Evolutionary conservation across 2,329 filamentous ascomycete genomes (phyloP).

Genomic region (Apiospora malaysiana): DNA sequence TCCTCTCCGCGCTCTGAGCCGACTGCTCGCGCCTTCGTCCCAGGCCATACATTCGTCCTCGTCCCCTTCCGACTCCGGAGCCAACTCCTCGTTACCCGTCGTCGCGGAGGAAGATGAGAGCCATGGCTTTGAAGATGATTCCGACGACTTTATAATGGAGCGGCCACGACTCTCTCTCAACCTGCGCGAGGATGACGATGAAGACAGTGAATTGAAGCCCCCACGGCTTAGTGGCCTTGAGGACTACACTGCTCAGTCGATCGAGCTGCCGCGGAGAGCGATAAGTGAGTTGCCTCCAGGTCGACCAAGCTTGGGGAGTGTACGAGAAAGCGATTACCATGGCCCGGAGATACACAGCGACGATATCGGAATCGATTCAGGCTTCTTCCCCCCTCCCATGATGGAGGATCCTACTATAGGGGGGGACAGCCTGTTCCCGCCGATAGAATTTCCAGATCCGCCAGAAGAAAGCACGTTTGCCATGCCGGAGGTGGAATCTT

Average conservation of each 20-base stretch:
- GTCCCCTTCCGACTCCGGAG: conserved; percentile 37
- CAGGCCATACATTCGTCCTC: conserved; percentile 54
- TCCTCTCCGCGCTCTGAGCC: conserved; percentile 55
- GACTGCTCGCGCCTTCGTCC: conserved; percentile 57
- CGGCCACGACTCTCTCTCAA: conserved; percentile 62
- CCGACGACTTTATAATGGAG: conserved; percentile 50
- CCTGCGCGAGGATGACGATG: conserved; percentile 55
- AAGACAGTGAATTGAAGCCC: conserved; percentile 54
- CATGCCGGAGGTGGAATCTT: conserved; percentile 55
- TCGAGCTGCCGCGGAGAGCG: conserved; percentile 64
- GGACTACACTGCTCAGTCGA: conserved; percentile 62
- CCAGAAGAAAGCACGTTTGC: conserved; percentile 52
- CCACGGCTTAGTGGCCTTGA: conserved; percentile 62
- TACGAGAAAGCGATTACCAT: conserved; percentile 58
- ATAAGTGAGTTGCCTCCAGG: conserved; percentile 55
- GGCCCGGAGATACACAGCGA: conserved; percentile 45
- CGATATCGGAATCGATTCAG: conserved; percentile 52
- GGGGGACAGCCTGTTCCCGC: conserved; percentile 41
- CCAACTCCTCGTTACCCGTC: conserved; percentile 35
- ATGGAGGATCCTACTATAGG: conserved; percentile 50
- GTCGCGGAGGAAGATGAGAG: conserved; percentile 45
- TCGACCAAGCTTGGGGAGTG: conserved; percentile 54
- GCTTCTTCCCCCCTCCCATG: conserved; percentile 57
- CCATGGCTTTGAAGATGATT: conserved; percentile 55
- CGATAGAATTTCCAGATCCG: conserved; percentile 7